Evolutionary conservation across 345 rosid species (phyloP).

Genomic region (Geranium brycei): DNA sequence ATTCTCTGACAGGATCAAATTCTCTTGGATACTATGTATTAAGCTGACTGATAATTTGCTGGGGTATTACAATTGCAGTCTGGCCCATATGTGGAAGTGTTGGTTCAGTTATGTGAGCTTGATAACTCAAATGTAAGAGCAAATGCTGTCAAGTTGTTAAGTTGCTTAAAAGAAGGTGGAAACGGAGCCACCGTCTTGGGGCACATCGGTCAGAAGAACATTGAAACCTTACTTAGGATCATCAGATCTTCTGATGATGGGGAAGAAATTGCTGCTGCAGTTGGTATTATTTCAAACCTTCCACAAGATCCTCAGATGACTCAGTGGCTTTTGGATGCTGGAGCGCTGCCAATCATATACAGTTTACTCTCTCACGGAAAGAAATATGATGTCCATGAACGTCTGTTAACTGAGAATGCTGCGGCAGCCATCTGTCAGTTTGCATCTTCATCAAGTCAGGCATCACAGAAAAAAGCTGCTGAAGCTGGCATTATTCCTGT

Average conservation of each 20-base stretch:
- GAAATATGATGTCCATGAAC: constrained; percentile 22
- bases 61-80: constrained; percentile 22
- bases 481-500: constrained; percentile 38
- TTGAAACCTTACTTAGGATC: constrained; percentile 36
- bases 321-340: constrained; percentile 42
- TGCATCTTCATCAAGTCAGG: constrained; percentile 27
- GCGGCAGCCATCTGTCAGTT: constrained; percentile 44
- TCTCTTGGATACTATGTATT: constrained; percentile 8
- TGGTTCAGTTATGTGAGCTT: constrained; percentile 39
- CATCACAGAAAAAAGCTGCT: constrained; percentile 43
- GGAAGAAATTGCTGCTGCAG: constrained; percentile 38
- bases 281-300: constrained; percentile 42
- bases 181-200: constrained; percentile 33
- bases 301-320: constrained; percentile 38
- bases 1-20: background rate
- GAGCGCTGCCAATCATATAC: constrained; percentile 23
- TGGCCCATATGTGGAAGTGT: constrained; percentile 33
- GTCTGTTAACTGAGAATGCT: constrained; percentile 32
- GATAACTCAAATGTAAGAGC: constrained; percentile 28
- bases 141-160: constrained; percentile 50
- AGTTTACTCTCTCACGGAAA: constrained; percentile 11
- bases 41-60: constrained; percentile 2
- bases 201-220: constrained; percentile 29
- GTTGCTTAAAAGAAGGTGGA: constrained; percentile 37
- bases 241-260: constrained; percentile 27